A percentile compares a stretch with the other conserved stretches of the same genome.
Evolutionary conservation across 1,284 basidiomycete species (phyloP).

Genomic region (Ganoderma boninense): DNA sequence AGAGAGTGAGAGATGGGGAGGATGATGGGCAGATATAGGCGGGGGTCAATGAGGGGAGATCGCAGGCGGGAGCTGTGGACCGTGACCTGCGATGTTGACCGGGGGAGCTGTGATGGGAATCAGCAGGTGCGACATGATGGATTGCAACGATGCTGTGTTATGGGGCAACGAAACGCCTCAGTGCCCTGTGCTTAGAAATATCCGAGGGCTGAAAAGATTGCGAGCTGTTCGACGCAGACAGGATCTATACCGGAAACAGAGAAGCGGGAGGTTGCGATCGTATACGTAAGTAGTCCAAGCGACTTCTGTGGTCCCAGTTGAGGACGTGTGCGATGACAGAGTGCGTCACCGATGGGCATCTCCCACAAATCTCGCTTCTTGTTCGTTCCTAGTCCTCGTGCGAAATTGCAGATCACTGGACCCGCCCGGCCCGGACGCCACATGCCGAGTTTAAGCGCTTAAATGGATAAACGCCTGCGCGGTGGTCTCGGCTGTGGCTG

Average conservation of each 20-base stretch:
- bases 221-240: neutral
- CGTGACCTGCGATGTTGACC: slow-evolving; percentile 9
- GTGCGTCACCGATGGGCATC: too few species aligned
- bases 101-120: slow-evolving; percentile 24
- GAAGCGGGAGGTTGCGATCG: too few species aligned
- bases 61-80: slow-evolving; percentile 2
- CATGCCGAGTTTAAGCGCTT: neutral
- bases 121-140: slow-evolving; percentile 34
- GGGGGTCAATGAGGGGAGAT: neutral
- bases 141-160: slow-evolving; percentile 30
- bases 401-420: slow-evolving; percentile 24
- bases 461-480: too few species aligned
- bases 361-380: neutral
- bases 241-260: neutral
- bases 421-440: neutral
- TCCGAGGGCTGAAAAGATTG: neutral
- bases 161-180: slow-evolving; percentile 8
- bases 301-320: too few species aligned
- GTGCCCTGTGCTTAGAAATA: neutral
- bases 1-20: slow-evolving; percentile 9
- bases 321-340: too few species aligned
- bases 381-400: slow-evolving; percentile 19
- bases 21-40: slow-evolving; percentile 22
- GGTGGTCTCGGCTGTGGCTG: neutral
- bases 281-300: too few species aligned